Percentiles rank a stretch among this genome's conserved stretches.
Conservation (phyloP, 176 grass and related monocot genomes). For the Aegilops bicornis region DNA sequence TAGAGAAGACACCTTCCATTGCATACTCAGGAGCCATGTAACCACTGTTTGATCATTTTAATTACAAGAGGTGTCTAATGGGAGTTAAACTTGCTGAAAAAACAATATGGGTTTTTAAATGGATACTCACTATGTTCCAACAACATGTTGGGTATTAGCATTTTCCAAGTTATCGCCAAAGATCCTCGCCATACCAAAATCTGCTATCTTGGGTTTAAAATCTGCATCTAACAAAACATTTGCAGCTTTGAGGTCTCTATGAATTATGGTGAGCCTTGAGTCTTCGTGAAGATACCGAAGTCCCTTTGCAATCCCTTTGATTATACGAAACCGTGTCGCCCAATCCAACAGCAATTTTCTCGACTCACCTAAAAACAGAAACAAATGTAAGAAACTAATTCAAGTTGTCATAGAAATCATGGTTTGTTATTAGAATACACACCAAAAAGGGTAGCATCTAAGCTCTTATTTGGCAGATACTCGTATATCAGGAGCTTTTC, state of each 20-base stretch:
- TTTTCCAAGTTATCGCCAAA: constrained; percentile 38
- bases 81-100: not conserved
- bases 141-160: constrained; percentile 33
- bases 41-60: constrained; percentile 5
- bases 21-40: constrained; percentile 72
- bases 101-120: not conserved
- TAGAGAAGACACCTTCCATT: constrained; percentile 49
- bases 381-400: not conserved
- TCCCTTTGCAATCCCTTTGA: constrained; percentile 43
- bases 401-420: not conserved
- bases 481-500: constrained; percentile 47
- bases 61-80: not conserved
- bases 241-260: constrained; percentile 45
- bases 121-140: constrained; percentile 56
- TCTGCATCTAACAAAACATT: constrained; percentile 51
- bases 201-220: constrained; percentile 53
- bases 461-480: constrained; percentile 35
- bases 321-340: constrained; percentile 34
- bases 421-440: not conserved
- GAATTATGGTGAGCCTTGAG: constrained; percentile 52
- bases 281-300: constrained; percentile 59
- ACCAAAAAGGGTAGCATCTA: constrained; percentile 39
- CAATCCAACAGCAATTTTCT: constrained; percentile 24
- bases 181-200: constrained; percentile 69
- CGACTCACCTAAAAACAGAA: not conserved